phyloP scores from a whole-genome alignment of 2,329 filamentous ascomycete genomes.

The Iodosphaeria phyllophila region DNA sequence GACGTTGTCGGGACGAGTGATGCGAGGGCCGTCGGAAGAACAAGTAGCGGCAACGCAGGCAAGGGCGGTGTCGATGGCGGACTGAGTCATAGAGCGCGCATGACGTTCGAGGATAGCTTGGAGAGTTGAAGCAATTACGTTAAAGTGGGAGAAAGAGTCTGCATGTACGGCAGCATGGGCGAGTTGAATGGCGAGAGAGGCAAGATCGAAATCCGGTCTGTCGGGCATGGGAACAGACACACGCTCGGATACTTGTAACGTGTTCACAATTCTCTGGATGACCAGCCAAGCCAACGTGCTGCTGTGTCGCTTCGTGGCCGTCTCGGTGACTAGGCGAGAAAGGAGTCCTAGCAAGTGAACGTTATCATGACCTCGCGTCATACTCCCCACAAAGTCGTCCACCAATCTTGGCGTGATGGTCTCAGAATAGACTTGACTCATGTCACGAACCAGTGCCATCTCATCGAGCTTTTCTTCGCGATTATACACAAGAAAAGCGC shows the following conservation, averaged over 20 bases:
- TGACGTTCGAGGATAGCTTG: slow-evolving; percentile 29
- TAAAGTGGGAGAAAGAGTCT: slow-evolving; percentile 10
- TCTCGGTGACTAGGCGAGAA: slow-evolving; percentile 5
- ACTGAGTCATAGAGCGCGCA: slow-evolving; percentile 32
- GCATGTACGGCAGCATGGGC: slow-evolving; percentile 7
- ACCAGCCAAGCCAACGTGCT: slow-evolving; percentile 6
- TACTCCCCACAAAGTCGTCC: slow-evolving; percentile 10
- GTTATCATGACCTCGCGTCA: slow-evolving; percentile 7
- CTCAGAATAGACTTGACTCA: slow-evolving; percentile 1
- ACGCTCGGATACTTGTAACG: slow-evolving; percentile 2
- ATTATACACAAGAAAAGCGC: slow-evolving; percentile 11
- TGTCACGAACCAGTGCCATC: slow-evolving; percentile 3
- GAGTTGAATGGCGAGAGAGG: slow-evolving; percentile 8
- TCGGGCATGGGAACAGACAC: not conserved
- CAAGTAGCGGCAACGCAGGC: slow-evolving; percentile 21
- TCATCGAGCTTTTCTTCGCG: not conserved
- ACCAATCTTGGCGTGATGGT: slow-evolving; percentile 7
- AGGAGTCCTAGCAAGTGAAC: slow-evolving; percentile 7
- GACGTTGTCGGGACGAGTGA: slow-evolving; percentile 13
- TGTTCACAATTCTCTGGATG: slow-evolving; percentile 3
- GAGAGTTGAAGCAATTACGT: slow-evolving; percentile 9
- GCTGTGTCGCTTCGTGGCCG: slow-evolving; percentile 6
- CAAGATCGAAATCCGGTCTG: slow-evolving; percentile 8
- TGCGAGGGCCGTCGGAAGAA: slow-evolving; percentile 7
- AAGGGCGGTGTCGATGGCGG: slow-evolving; percentile 36